Evolutionary conservation across 352 stramenopile species (phyloP), one percentile per base, ranked within the genome.

Genomic region (Phytopythium ostracodes): DNA sequence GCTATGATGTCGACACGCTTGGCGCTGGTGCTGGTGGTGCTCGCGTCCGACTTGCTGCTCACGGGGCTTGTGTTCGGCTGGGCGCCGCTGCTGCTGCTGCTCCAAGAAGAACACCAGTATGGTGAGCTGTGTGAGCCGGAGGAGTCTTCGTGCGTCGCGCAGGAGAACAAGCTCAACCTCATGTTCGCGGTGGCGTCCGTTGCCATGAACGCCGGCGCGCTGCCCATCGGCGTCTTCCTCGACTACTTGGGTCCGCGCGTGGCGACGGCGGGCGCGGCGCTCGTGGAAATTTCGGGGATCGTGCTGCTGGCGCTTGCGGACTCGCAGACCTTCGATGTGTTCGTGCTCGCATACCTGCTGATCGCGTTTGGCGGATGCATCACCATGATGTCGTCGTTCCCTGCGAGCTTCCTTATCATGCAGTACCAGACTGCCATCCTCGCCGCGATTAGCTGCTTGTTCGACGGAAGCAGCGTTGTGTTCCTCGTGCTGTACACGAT

Each of bases 91-190:
- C 70, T 96, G 38, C 76, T 96, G 44, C 73, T 95, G 64, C 76
- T 96, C 10, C 65, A 91, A 44, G 76, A 94, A 44, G 88, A 96
- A 71, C 68, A 81, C 22, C 86, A 95, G 59, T 96, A 93, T 62
- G 52, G 68, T 38, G 86, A 95, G 67, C 69, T 95, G 15, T 95
- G 88, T 49, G 56, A 57, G 2, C 58, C 59, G 31, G 63, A 71
- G 17, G 60, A 64, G 22, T 64, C 53, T 44, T 70, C 71, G 29
- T 96, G 87, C 56, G 68, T 81, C 29, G 80, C 64, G 11, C 88
- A 96, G 64, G 84, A 94, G 61, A 93, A 92, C 65, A 69, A 72
- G n/a, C 75, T 95, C n/a, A 93, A 94, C 64, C 80, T 96, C 71
- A 84, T 94, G 62, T 96, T 94, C 46, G 82, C 84, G 5, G 74